A percentile compares a stretch with the other conserved stretches of the same genome.
These are phyloP conservation scores for Phlegmacium glaucopus DNA, from an alignment of 768 basidiomycete genomes.

Conservation along the genomic window DNA sequence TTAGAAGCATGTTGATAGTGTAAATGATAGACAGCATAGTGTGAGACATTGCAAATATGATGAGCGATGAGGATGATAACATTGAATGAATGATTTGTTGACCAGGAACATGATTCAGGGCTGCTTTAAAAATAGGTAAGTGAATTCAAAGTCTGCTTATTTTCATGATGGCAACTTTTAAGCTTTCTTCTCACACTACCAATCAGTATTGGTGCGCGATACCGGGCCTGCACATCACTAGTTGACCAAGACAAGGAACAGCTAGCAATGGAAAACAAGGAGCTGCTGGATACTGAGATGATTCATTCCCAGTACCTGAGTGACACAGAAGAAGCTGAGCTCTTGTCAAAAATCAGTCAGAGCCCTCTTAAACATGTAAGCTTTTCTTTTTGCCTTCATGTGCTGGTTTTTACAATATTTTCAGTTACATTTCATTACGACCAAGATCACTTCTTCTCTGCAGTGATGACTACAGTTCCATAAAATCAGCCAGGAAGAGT, in stretches of 20 bases:
- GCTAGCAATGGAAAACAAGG: slow-evolving; percentile 14
- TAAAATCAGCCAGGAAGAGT: slow-evolving; percentile 10
- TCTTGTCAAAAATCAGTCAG: slow-evolving; percentile 4
- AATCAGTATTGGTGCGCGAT: too few species aligned
- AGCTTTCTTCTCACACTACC: too few species aligned
- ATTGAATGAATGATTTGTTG: too few species aligned
- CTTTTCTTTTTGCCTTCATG: neutral
- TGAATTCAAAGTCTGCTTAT: too few species aligned
- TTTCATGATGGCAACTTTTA: too few species aligned
- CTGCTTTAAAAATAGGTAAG: too few species aligned
- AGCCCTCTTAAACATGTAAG: slow-evolving; percentile 16
- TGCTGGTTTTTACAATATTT: slow-evolving; percentile 1
- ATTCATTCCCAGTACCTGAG: slow-evolving; percentile 26
- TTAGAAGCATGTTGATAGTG: too few species aligned
- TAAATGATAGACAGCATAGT: too few species aligned
- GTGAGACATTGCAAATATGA: too few species aligned
- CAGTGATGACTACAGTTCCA: slow-evolving; percentile 24
- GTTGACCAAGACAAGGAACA: slow-evolving; percentile 19
- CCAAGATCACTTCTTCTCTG: slow-evolving; percentile 29
- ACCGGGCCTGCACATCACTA: too few species aligned
- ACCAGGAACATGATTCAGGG: too few species aligned
- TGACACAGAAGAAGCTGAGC: slow-evolving; percentile 13
- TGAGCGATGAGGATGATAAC: too few species aligned
- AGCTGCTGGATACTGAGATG: slow-evolving; percentile 8
- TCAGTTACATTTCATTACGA: slow-evolving; percentile 26